Base-by-base conservation (phyloP, 371 early-diverging fungal species). In the Enterospora canceri region DNA sequence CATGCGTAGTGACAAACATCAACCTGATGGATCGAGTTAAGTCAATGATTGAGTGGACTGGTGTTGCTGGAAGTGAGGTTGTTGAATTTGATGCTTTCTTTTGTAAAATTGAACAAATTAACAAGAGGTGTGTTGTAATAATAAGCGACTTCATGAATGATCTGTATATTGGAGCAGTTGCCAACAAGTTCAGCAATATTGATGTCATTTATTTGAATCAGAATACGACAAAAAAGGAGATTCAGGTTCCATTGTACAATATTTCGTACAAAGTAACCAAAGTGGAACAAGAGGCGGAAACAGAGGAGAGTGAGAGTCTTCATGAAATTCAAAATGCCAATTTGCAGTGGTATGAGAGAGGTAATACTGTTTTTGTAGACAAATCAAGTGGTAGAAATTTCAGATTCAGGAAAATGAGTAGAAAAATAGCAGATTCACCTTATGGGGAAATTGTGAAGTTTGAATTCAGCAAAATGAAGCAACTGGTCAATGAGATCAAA, bases 41-140 rank as follows among this genome's bases (percentile, higher is more conserved):
- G 53, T 65, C 75, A 2, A 76, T 79, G 73, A 54, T 79, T 12
- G 82, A 82, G 63, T 82, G 80, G 80, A 64, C 76, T 55, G 78
- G 78, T 16, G 62, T 63, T 33, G 67, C 67, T 29, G 56, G 68
- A 24, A 47, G 60, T 3, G 64, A 75, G 16, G 65, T 51, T 30
- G 76, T 80, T 58, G 65, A 53, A 54, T 62, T 72, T 33, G 75
- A 79, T 58, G 56, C 78, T 63, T 64, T 65, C 31, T 76, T 79
- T 63, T 55, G 50, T 12, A 68, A 66, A 46, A 57, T 76, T n/a
- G 60, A 60, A 18, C 46, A 64, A 21, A 18, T 68, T 2, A 48
- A 63, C 29, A 35, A 72, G 60, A 74, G 64, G 40, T 40, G 53
- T 19, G 56, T 78, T 49, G 40, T 80, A 58, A 49, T 77, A 24